A percentile compares a stretch with the other conserved stretches of the same genome.
Conservation (phyloP, 2,329 filamentous ascomycete species). For the Akanthomyces dipterigenus region DNA sequence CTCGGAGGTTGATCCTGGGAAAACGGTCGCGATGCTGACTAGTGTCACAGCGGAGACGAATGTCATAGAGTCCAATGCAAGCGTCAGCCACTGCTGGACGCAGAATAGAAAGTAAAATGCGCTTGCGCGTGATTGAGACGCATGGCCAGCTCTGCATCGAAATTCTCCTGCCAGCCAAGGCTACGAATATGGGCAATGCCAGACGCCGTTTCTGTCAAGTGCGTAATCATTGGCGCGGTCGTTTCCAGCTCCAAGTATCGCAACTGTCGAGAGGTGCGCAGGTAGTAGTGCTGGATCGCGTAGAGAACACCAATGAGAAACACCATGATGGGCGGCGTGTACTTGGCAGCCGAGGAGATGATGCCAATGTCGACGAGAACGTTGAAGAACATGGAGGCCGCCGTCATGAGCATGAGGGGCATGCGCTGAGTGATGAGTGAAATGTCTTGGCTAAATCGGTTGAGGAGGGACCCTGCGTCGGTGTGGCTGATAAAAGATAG, state of each 20-base stretch:
- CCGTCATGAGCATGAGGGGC: not conserved
- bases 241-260: slow-evolving; percentile 30
- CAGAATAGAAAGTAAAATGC: slow-evolving; percentile 47
- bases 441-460: slow-evolving; percentile 22
- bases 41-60: slow-evolving; percentile 37
- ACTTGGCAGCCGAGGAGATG: slow-evolving; percentile 19
- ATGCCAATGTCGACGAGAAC: slow-evolving; percentile 15
- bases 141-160: slow-evolving; percentile 34
- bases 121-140: slow-evolving; percentile 46
- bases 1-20: not conserved
- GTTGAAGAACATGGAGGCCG: not conserved
- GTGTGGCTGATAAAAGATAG: slow-evolving; percentile 15
- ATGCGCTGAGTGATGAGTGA: not conserved
- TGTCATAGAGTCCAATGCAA: slow-evolving; percentile 41
- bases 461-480: not conserved
- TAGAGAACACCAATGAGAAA: slow-evolving; percentile 21
- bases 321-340: slow-evolving; percentile 22
- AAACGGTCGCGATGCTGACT: slow-evolving; percentile 34
- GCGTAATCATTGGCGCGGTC: slow-evolving; percentile 26
- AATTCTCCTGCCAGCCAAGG: slow-evolving; percentile 42
- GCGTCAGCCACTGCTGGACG: slow-evolving; percentile 47
- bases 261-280: slow-evolving; percentile 30
- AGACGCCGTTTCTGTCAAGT: slow-evolving; percentile 35
- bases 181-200: slow-evolving; percentile 43
- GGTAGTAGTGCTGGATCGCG: slow-evolving; percentile 24